Conservation (phyloP, 2,329 filamentous ascomycete species). For the Septoria petroselini region DNA sequence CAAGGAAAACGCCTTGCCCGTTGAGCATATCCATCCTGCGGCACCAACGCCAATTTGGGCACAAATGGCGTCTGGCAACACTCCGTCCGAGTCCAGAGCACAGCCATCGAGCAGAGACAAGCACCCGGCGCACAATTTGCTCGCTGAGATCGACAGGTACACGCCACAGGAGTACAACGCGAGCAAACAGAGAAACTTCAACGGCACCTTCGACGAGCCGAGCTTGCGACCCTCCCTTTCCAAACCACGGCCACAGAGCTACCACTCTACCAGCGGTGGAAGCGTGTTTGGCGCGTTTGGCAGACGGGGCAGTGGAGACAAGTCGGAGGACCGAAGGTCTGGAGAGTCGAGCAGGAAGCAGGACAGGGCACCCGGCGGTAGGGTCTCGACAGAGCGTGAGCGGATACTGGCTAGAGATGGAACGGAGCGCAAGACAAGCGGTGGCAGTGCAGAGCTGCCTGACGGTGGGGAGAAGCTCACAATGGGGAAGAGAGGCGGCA, state of each 20-base stretch:
- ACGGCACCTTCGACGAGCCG: conserved; percentile 36
- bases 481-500: conserved; percentile 48
- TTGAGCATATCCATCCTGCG: conserved; percentile 41
- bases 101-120: conserved; percentile 48
- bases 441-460: conserved; percentile 36
- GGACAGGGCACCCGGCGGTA: conserved; percentile 19
- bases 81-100: conserved; percentile 28
- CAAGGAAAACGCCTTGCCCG: conserved; percentile 78
- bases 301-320: conserved; percentile 31
- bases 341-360: conserved; percentile 26
- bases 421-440: conserved; percentile 39
- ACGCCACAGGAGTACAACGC: conserved; percentile 60
- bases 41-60: conserved; percentile 71
- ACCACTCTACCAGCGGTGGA: conserved; percentile 22
- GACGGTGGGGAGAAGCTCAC: conserved; percentile 33
- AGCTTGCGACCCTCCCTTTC: conserved; percentile 47
- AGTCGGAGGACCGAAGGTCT: conserved; percentile 29
- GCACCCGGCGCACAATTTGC: conserved; percentile 43
- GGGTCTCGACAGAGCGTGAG: conserved; percentile 27
- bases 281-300: conserved; percentile 30
- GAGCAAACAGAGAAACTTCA: conserved; percentile 60
- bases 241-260: conserved; percentile 33
- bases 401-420: conserved; percentile 27
- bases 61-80: conserved; percentile 58
- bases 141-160: conserved; percentile 58